Evolutionary conservation across 129 eudicot species (phyloP).

Genomic region (Erigeron canadensis): DNA sequence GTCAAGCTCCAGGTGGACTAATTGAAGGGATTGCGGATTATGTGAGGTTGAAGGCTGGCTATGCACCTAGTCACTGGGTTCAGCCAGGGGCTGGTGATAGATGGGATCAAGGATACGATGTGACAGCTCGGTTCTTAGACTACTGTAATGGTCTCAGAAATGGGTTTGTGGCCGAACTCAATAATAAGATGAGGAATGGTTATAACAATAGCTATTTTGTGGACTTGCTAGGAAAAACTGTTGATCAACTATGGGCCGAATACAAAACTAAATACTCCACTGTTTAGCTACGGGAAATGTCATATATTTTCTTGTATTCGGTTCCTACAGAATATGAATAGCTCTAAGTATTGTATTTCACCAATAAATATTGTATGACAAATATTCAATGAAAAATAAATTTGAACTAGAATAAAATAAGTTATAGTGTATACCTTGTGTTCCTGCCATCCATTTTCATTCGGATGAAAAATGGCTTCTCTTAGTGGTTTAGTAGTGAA

Average conservation of each 20-base stretch:
- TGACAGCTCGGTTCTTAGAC: slow-evolving; percentile 63
- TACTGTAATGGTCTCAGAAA: slow-evolving; percentile 54
- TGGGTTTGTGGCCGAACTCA: slow-evolving; percentile 66
- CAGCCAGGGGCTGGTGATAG: slow-evolving; percentile 49
- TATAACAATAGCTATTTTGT: slow-evolving; percentile 44
- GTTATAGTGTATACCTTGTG: too few species aligned
- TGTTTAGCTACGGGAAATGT: too few species aligned
- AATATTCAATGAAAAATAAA: too few species aligned
- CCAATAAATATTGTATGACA: too few species aligned
- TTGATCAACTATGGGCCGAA: slow-evolving; percentile 61
- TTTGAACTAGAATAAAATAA: too few species aligned
- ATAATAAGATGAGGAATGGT: slow-evolving; percentile 62
- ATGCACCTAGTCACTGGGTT: slow-evolving; percentile 50
- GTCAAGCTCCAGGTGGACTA: slow-evolving; percentile 52
- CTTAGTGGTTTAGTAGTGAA: too few species aligned
- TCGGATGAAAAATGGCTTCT: too few species aligned
- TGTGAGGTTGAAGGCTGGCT: slow-evolving; percentile 60
- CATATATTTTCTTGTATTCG: too few species aligned
- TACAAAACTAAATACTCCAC: too few species aligned
- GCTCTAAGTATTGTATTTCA: too few species aligned
- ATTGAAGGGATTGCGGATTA: slow-evolving; percentile 77
- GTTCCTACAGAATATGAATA: too few species aligned
- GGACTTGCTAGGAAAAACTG: slow-evolving; percentile 55
- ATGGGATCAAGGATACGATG: slow-evolving; percentile 73
- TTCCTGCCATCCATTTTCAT: too few species aligned